Percentiles rank a stretch among this genome's conserved stretches.
phyloP scores from a whole-genome alignment of 306 rosid species.

The Myrica gale region DNA sequence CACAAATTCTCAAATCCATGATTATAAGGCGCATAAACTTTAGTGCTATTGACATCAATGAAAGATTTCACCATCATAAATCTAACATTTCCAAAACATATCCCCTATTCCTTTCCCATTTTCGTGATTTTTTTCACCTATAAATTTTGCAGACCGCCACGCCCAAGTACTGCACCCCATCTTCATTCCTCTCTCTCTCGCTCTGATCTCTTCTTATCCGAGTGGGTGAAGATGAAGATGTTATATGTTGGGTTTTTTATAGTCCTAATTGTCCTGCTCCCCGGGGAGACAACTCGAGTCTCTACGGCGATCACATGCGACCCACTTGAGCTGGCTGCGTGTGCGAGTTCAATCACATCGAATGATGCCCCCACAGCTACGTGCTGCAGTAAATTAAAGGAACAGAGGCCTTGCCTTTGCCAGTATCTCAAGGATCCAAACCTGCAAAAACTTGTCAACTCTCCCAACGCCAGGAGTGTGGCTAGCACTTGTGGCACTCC shows the following conservation, averaged over 20 bases:
- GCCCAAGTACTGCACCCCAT: constrained; percentile 10
- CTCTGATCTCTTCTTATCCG: background rate
- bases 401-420: constrained; percentile 63
- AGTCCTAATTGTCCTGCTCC: constrained; percentile 9
- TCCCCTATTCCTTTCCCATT: no score
- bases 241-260: constrained; percentile 22
- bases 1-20: background rate
- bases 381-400: constrained; percentile 49
- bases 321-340: constrained; percentile 45
- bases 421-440: constrained; percentile 49
- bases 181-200: background rate
- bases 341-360: constrained; percentile 41
- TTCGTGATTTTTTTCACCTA: constrained; percentile 14
- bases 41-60: background rate
- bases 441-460: constrained; percentile 49
- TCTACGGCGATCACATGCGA: constrained; percentile 43
- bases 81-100: background rate
- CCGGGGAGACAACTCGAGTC: constrained; percentile 19
- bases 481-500: constrained; percentile 45
- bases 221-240: constrained; percentile 36
- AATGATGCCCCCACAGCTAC: constrained; percentile 32
- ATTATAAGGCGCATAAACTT: constrained; percentile 16
- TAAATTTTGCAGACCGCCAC: constrained; percentile 29
- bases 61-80: background rate
- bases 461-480: constrained; percentile 58